Base-by-base conservation (phyloP, 2,329 filamentous ascomycete species). In the Zarea fungicola region DNA sequence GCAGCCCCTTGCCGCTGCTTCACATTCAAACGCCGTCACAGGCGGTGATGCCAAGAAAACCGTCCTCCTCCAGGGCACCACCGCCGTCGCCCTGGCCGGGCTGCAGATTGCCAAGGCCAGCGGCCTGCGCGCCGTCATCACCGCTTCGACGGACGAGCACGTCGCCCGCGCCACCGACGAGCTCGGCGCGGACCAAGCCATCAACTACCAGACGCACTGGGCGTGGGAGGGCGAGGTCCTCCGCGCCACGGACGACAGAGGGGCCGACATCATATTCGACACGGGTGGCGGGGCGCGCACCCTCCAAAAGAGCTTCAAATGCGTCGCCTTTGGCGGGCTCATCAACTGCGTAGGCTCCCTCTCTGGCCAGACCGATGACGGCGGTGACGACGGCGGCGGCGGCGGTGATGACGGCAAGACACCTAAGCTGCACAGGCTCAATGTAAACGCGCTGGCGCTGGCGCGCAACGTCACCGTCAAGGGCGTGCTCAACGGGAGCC, bases 401-500 rank as follows among this genome's bases (percentile, higher is more conserved):
- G 56, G 52, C 1, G 56, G 49, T 7, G 35, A 32, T 9, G 52
- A 22, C 7, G 50, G 37, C 16, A 57, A 55, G 1, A 52, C 43
- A 35, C 41, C 49, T 3, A 25, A 41, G 37, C 50, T 55, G 52
- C 77, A 81, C 60, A 62, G 77, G 37, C 67, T 76, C 5, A 34
- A 41, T 6, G 48, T 50, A 26, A 45, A 41, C 6, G 42, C 35
- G 28, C 36, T 50, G 26, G 42, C 42, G 42, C 42, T 50, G 35
- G 16, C 22, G 22, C 22, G 42, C 18, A 45, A 44, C 28, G 42
- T 41, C 16, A 50, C 42, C 14, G 60, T 76, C 43, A 72, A 72
- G 57, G 72, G 83, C 0, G 75, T 85, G 6, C 57, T 85, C 23
- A 84, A 85, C 60, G 83, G 83, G 0, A 80, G 83, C 9, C 59